Percentiles rank a stretch among this genome's conserved stretches.
Evolutionary conservation across 768 basidiomycete species (phyloP).

Genomic region (Phylloporus sp.): DNA sequence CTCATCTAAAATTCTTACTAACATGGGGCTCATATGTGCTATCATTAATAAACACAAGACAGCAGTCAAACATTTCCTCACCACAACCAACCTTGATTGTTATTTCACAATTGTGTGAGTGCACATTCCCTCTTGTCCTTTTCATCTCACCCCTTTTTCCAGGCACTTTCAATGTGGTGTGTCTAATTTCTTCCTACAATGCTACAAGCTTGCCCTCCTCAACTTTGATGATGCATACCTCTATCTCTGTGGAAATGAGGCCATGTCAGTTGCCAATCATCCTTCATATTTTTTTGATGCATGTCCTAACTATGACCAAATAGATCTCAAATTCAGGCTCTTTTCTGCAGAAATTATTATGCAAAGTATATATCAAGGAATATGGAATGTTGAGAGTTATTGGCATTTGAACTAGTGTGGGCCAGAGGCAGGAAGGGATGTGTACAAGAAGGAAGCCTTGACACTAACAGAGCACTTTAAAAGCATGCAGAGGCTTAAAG

Average conservation of each 20-base stretch:
- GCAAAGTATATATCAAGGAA: too few relatives aligned
- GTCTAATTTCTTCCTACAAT: conserved; percentile 77
- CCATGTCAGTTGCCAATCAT: conserved; percentile 52
- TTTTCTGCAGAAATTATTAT: conserved; percentile 85
- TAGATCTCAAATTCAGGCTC: conserved; percentile 87
- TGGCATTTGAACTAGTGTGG: too few relatives aligned
- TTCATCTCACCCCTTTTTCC: conserved; percentile 1
- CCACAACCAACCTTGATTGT: conserved; percentile 72
- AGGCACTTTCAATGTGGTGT: conserved; percentile 90
- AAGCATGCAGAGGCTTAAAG: too few relatives aligned
- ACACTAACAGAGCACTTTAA: too few relatives aligned
- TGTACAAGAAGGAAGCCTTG: too few relatives aligned
- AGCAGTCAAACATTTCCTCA: conserved; percentile 75
- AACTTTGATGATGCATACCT: conserved; percentile 83
- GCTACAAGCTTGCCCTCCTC: conserved; percentile 67
- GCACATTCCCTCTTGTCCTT: not conserved
- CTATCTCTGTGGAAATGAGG: conserved; percentile 77
- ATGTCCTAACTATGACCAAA: conserved; percentile 71
- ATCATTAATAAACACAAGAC: conserved; percentile 84
- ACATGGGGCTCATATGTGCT: conserved; percentile 91
- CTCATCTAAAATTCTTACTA: conserved; percentile 85
- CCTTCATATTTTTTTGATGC: not conserved
- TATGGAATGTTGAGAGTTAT: too few relatives aligned
- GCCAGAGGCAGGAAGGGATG: too few relatives aligned
- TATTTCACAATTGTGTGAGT: conserved; percentile 87